Evolutionary conservation across 2,329 filamentous ascomycete species (phyloP).

Genomic region (Trichoderma brevicompactum): DNA sequence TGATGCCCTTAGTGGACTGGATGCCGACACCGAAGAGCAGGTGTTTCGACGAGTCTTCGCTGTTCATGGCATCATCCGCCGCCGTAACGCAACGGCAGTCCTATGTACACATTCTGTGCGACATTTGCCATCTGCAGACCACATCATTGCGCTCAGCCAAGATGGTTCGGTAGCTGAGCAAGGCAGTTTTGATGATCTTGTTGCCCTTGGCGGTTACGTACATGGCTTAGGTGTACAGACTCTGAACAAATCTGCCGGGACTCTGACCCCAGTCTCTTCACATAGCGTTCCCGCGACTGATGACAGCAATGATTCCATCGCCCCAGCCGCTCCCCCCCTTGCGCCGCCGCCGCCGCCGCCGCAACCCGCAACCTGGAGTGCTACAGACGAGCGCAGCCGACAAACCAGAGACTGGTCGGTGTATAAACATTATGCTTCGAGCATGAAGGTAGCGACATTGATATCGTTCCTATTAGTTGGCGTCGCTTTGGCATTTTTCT

Average conservation of each 20-base stretch:
- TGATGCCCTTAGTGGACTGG: constrained; percentile 47
- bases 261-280: not conserved
- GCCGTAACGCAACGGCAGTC: constrained; percentile 46
- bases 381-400: constrained; percentile 33
- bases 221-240: constrained; percentile 43
- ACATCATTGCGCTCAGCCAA: constrained; percentile 51
- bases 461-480: constrained; percentile 34
- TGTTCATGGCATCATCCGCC: constrained; percentile 46
- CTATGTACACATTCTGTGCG: constrained; percentile 45
- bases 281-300: not conserved
- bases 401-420: constrained; percentile 41
- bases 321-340: not conserved
- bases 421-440: constrained; percentile 44
- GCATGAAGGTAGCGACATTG: constrained; percentile 33
- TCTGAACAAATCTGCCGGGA: not conserved
- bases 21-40: constrained; percentile 50
- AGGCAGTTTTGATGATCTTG: constrained; percentile 37
- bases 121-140: constrained; percentile 46
- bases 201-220: constrained; percentile 45
- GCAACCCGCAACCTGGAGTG: not conserved
- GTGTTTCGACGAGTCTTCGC: constrained; percentile 51
- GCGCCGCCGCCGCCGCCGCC: not conserved
- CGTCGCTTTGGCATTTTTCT: constrained; percentile 36
- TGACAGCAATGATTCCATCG: not conserved
- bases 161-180: constrained; percentile 51